These are phyloP conservation scores for Paraphaeosphaeria minitans DNA, from an alignment of 2,329 filamentous ascomycete genomes.

Conservation along the genomic window DNA sequence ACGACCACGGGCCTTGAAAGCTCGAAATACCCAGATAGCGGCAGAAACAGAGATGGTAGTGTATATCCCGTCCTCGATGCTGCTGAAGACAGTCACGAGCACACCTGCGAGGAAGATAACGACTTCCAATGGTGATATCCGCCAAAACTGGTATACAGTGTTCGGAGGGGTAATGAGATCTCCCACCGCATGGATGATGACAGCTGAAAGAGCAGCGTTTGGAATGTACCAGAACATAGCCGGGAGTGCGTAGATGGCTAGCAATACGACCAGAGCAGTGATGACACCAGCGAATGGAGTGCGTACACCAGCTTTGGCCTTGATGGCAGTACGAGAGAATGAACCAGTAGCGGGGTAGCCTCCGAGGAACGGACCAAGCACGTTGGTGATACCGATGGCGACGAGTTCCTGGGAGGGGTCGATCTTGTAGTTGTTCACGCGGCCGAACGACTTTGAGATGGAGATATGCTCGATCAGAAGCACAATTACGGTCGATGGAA, in stretches of 20 bases:
- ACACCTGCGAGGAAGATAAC: conserved; percentile 94
- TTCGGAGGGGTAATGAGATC: conserved; percentile 92
- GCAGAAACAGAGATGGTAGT: conserved; percentile 78
- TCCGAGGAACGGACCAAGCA: conserved; percentile 88
- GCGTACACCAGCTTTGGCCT: conserved; percentile 93
- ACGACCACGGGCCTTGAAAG: conserved; percentile 79
- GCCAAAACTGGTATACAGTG: conserved; percentile 94
- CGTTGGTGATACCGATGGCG: conserved; percentile 85
- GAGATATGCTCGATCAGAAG: conserved; percentile 95
- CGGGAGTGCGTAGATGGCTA: conserved; percentile 88
- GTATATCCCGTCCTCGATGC: conserved; percentile 93
- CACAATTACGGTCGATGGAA: conserved; percentile 91
- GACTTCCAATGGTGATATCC: conserved; percentile 86
- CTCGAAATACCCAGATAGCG: conserved; percentile 79
- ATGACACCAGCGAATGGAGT: conserved; percentile 91
- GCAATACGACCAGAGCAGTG: conserved; percentile 80
- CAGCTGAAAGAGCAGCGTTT: conserved; percentile 76
- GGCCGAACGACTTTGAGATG: conserved; percentile 94
- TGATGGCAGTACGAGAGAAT: conserved; percentile 95
- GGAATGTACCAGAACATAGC: conserved; percentile 96
- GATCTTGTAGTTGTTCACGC: conserved; percentile 95
- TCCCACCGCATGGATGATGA: conserved; percentile 95
- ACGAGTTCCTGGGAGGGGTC: conserved; percentile 96
- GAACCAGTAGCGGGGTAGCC: conserved; percentile 93
- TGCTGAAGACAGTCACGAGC: conserved; percentile 82